Conservation (phyloP, 2,329 filamentous ascomycete species). For the Septoria petroselini region DNA sequence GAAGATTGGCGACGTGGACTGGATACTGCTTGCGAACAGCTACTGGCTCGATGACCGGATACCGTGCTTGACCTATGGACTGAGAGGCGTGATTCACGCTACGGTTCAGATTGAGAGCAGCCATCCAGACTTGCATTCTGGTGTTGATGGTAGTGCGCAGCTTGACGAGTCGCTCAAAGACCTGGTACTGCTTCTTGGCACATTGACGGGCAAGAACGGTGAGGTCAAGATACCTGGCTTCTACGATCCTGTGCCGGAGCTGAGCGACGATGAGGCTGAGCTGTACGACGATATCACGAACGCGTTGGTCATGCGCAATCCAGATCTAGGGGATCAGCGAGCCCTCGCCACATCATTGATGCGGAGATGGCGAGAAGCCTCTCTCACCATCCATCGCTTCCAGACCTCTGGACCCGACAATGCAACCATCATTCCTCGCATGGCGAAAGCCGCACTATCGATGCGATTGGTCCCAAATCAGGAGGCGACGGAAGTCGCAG, state of each 20-base stretch:
- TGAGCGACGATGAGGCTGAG: conserved; percentile 71
- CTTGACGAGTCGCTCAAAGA: conserved; percentile 91
- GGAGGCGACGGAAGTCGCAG: conserved; percentile 73
- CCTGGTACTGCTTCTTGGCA: conserved; percentile 76
- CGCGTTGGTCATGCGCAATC: conserved; percentile 69
- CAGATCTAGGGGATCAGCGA: conserved; percentile 60
- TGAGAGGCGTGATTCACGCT: conserved; percentile 89
- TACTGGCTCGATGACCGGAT: conserved; percentile 98
- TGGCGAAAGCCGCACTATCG: conserved; percentile 84
- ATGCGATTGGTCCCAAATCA: conserved; percentile 92
- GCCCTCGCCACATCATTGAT: conserved; percentile 81
- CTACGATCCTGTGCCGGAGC: conserved; percentile 75
- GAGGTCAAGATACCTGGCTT: conserved; percentile 82
- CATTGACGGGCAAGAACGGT: conserved; percentile 76
- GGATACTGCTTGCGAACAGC: conserved; percentile 92
- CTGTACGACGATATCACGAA: conserved; percentile 81
- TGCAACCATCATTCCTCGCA: conserved; percentile 84
- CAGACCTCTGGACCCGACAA: conserved; percentile 86
- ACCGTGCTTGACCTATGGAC: conserved; percentile 89
- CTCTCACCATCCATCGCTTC: conserved; percentile 88
- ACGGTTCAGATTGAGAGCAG: conserved; percentile 83
- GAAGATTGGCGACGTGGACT: conserved; percentile 85
- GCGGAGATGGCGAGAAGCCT: conserved; percentile 92
- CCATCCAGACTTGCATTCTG: conserved; percentile 86
- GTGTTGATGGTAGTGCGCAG: conserved; percentile 90